phyloP scores from a whole-genome alignment of 2,329 filamentous ascomycete species.

The Fusarium sp. region DNA sequence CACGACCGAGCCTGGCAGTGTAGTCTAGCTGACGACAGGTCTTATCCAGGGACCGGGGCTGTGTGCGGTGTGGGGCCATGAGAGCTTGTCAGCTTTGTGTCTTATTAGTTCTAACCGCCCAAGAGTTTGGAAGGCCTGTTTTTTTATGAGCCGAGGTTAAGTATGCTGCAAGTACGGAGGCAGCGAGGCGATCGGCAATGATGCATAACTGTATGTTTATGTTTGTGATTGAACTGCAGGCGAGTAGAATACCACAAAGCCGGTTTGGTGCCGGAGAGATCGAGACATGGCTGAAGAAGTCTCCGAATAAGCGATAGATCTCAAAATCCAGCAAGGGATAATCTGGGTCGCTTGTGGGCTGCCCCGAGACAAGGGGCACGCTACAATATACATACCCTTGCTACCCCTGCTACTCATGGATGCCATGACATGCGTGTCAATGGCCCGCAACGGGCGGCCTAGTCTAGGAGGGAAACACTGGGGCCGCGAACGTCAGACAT shows the following conservation, averaged over 20 bases:
- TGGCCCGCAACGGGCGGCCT: constrained; percentile 7
- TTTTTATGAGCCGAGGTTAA: not conserved
- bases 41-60: constrained; percentile 11
- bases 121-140: not conserved
- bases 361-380: constrained; percentile 29
- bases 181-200: constrained; percentile 26
- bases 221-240: not conserved
- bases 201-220: constrained; percentile 14
- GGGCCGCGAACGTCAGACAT: not conserved
- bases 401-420: constrained; percentile 4
- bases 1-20: not conserved
- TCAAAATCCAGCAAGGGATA: constrained; percentile 28
- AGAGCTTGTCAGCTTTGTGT: constrained; percentile 9
- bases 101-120: constrained; percentile 1
- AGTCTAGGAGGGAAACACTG: not conserved
- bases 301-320: constrained; percentile 41
- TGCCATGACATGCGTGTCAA: constrained; percentile 6
- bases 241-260: constrained; percentile 30
- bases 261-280: constrained; percentile 20
- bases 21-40: constrained; percentile 25
- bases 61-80: not conserved
- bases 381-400: not conserved
- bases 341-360: constrained; percentile 24
- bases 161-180: constrained; percentile 25
- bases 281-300: constrained; percentile 44